Base-by-base conservation (phyloP, 1,284 basidiomycete species). In the Fomes fomentarius region DNA sequence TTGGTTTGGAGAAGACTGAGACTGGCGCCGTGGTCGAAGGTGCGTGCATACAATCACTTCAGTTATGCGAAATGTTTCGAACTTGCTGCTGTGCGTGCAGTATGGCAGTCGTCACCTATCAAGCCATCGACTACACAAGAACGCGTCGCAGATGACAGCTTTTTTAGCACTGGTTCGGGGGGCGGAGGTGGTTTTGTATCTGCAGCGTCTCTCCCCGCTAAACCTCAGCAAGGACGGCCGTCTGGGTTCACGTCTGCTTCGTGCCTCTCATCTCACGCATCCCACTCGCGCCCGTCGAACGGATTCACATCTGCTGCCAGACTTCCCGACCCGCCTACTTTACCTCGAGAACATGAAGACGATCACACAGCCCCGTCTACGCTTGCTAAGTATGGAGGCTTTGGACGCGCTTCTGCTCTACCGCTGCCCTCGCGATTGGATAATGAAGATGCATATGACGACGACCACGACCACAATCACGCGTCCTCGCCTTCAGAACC, bases 401-500 rank as follows among this genome's bases (percentile, higher is more conserved):
- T 69, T 25, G 54, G 53, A 17, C 58, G 62, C 15, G 53, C 62
- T 24, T 57, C 60, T 17, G 52, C 60, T n/a, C 60, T 63, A 5
- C 47, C 54, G 4, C n/a, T n/a, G n/a, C n/a, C n/a, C n/a, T n/a
- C n/a, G n/a, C n/a, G n/a, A n/a, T n/a, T n/a, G 14, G 47, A 3
- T 47, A 22, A 17, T 33, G 57, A 54, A 22, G 35, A 51, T 6
- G 40, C 43, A 35, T 40, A 34, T 33, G 11, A 15, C 10, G 54
- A 46, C 25, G 52, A 57, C 8, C 41, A 46, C 25, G 52, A 56
- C 9, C 43, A 76, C 25, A 51, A 56, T 8, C 43, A 76, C 3
- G 73, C 74, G 1, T 80, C 79, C 2, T 77, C 79, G 9, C 75
- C 78, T 54, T 26, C 21, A 9, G 45, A 47, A 22, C 69, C 69